Evolutionary conservation across 139 green algal species (phyloP).

Genomic region (Eudorina sp.): DNA sequence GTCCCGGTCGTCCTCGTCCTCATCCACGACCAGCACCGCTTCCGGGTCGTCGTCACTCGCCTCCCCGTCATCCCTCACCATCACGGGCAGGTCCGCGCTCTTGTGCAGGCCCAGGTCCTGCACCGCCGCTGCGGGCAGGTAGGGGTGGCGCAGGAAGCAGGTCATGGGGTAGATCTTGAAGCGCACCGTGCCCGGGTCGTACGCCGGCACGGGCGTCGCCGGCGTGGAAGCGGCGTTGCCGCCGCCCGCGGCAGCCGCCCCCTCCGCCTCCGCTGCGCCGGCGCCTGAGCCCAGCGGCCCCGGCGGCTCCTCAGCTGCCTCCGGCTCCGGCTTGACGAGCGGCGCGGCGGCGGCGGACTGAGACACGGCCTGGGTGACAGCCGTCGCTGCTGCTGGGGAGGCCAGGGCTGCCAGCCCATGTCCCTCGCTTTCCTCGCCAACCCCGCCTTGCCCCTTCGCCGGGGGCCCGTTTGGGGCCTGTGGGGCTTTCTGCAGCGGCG

Average conservation of each 20-base stretch:
- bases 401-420: too few relatives aligned
- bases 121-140: neutral
- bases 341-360: neutral
- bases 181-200: neutral
- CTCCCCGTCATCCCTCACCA: neutral
- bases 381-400: neutral
- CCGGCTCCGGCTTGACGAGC: conserved; percentile 6
- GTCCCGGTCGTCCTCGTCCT: neutral
- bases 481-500: neutral
- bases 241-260: neutral
- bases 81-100: neutral
- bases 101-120: neutral
- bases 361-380: too few relatives aligned
- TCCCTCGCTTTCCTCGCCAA: too few relatives aligned
- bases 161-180: conserved; percentile 15
- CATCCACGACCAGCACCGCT: neutral
- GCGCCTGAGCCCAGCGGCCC: neutral
- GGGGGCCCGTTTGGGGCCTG: neutral
- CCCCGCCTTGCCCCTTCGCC: too few relatives aligned
- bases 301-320: neutral
- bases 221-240: neutral
- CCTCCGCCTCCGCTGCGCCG: neutral
- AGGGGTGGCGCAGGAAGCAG: neutral
- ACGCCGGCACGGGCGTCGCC: neutral
- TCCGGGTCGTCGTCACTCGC: conserved; percentile 22